phyloP scores from a whole-genome alignment of 1,139 yeast species.

The Blastobotrys illinoisensis region DNA sequence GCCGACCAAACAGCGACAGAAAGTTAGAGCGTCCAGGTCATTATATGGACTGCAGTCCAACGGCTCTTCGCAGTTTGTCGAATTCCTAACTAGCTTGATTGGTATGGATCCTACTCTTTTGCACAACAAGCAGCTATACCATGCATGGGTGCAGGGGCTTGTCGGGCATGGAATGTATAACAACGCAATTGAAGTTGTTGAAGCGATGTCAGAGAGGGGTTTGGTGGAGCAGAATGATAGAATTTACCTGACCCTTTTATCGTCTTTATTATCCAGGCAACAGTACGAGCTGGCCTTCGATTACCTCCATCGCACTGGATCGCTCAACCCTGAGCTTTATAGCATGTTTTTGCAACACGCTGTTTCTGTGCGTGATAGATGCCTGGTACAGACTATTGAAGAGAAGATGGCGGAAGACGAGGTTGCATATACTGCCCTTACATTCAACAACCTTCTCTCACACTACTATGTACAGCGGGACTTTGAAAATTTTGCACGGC shows the following conservation, averaged over 20 bases:
- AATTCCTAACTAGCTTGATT: slow-evolving; percentile 15
- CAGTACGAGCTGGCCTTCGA: slow-evolving; percentile 19
- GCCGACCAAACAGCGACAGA: not conserved
- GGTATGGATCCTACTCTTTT: slow-evolving; percentile 23
- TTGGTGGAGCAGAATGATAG: slow-evolving; percentile 17
- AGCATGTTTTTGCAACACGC: slow-evolving; percentile 25
- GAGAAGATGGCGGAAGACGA: slow-evolving; percentile 12
- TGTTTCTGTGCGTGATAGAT: slow-evolving; percentile 19
- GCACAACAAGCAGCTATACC: slow-evolving; percentile 22
- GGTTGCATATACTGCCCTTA: slow-evolving; percentile 16
- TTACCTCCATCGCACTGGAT: slow-evolving; percentile 20
- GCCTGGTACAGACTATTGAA: slow-evolving; percentile 15
- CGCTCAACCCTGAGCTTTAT: slow-evolving; percentile 20
- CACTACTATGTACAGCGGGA: slow-evolving; percentile 19
- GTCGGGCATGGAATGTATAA: slow-evolving; percentile 22
- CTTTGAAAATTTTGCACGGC: slow-evolving; percentile 1
- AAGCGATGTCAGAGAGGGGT: slow-evolving; percentile 23
- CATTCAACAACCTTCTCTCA: slow-evolving; percentile 20
- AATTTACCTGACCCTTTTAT: slow-evolving; percentile 18
- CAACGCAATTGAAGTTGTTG: slow-evolving; percentile 23
- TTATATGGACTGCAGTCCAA: not conserved
- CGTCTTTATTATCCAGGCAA: slow-evolving; percentile 19
- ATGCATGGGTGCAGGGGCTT: slow-evolving; percentile 27
- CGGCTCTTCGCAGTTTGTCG: slow-evolving; percentile 11
- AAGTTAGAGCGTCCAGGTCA: not conserved